Evolutionary conservation across 2,329 filamentous ascomycete species (phyloP).

Genomic region (Fusarium irregulare): DNA sequence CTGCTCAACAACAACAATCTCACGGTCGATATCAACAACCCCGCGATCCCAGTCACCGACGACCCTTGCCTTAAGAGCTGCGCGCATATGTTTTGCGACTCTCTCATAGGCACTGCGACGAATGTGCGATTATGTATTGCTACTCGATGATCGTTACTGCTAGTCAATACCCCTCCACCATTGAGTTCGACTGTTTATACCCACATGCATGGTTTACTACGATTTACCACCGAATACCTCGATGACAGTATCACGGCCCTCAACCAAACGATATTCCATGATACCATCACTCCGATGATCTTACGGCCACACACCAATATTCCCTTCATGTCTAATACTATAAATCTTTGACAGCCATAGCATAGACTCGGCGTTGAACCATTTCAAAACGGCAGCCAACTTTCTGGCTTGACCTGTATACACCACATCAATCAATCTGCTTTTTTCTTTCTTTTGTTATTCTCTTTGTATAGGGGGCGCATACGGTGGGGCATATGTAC

Average conservation of each 20-base stretch:
- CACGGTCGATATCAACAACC: slow-evolving; percentile 58
- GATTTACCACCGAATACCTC: slow-evolving; percentile 38
- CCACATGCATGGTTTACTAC: slow-evolving; percentile 31
- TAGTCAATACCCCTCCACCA: neutral
- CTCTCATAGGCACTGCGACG: slow-evolving; percentile 11
- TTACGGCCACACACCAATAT: slow-evolving; percentile 37
- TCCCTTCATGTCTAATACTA: slow-evolving; percentile 47
- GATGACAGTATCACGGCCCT: slow-evolving; percentile 43
- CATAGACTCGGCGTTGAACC: slow-evolving; percentile 52
- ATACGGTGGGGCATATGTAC: slow-evolving; percentile 41
- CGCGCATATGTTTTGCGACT: slow-evolving; percentile 34
- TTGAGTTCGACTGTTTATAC: slow-evolving; percentile 18
- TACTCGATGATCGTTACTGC: slow-evolving; percentile 9
- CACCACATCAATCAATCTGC: slow-evolving; percentile 43
- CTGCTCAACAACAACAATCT: slow-evolving; percentile 59
- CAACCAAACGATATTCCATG: slow-evolving; percentile 33
- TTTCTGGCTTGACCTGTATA: slow-evolving; percentile 43
- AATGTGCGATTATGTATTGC: slow-evolving; percentile 7
- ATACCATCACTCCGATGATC: slow-evolving; percentile 45
- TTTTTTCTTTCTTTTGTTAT: slow-evolving; percentile 39
- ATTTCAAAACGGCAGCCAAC: slow-evolving; percentile 36
- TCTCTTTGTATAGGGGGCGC: slow-evolving; percentile 45
- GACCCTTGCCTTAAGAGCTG: slow-evolving; percentile 49
- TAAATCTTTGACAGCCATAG: slow-evolving; percentile 45
- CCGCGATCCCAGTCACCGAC: slow-evolving; percentile 58